These are phyloP conservation scores for Pleurotus citrinopileatus DNA, from an alignment of 768 basidiomycete genomes.

Conservation along the genomic window DNA sequence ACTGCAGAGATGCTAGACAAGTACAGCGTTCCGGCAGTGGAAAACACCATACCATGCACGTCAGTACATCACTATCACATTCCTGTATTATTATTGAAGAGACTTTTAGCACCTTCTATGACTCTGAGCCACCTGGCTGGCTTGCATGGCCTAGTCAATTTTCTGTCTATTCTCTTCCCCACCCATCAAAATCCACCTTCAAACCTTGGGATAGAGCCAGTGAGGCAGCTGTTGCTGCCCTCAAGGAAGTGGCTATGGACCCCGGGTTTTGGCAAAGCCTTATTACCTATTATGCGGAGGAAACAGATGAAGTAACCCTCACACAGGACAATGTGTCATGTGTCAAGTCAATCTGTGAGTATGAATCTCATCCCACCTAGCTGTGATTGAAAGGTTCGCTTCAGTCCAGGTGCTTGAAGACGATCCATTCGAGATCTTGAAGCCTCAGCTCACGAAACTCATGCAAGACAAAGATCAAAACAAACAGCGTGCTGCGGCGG, in stretches of 20 bases:
- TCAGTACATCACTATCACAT: conserved; percentile 27
- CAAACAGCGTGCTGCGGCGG: conserved; percentile 86
- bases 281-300: conserved; percentile 70
- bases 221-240: conserved; percentile 42
- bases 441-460: conserved; percentile 60
- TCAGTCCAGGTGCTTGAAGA: conserved; percentile 71
- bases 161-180: conserved; percentile 45
- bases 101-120: conserved; percentile 44
- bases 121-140: conserved; percentile 65
- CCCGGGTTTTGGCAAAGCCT: conserved; percentile 67
- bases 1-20: conserved; percentile 53
- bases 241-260: conserved; percentile 45
- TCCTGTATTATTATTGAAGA: conserved; percentile 6
- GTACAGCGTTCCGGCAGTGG: conserved; percentile 49
- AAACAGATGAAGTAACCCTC: conserved; percentile 66
- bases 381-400: background rate
- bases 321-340: conserved; percentile 68
- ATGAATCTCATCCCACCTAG: conserved; percentile 9
- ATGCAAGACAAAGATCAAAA: conserved; percentile 73
- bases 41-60: conserved; percentile 34
- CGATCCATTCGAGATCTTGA: conserved; percentile 60
- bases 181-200: conserved; percentile 46
- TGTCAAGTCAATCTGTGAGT: conserved; percentile 76
- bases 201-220: conserved; percentile 59
- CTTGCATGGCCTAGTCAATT: conserved; percentile 54